These are phyloP conservation scores for Populus ilicifolia DNA, from an alignment of 345 rosid species.

Conservation along the genomic window DNA sequence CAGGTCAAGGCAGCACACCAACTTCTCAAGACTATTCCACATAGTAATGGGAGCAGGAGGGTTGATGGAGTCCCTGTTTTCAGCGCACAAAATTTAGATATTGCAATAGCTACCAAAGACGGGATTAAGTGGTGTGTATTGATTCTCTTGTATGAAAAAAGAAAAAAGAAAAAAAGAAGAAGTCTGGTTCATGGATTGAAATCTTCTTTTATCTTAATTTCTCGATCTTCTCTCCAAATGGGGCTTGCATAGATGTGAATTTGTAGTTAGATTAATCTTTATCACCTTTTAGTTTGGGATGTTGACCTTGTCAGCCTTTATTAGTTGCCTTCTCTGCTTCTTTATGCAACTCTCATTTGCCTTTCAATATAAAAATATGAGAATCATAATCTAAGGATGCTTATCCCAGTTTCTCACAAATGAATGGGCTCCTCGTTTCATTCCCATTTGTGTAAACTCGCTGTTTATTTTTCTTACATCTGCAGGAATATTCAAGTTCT, in stretches of 20 bases:
- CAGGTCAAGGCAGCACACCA: conserved; percentile 94
- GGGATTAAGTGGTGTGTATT: conserved; percentile 79
- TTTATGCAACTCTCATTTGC: background rate
- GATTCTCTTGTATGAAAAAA: background rate
- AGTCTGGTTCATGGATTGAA: background rate
- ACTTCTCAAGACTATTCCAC: conserved; percentile 63
- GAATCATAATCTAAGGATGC: background rate
- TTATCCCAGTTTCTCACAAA: background rate
- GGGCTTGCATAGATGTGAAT: background rate
- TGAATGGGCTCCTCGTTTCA: background rate
- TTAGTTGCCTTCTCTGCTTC: background rate
- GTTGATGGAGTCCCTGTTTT: conserved; percentile 93
- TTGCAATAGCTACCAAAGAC: conserved; percentile 86
- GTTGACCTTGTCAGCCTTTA: background rate
- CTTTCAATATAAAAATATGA: background rate
- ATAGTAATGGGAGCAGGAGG: conserved; percentile 46
- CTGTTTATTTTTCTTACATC: background rate
- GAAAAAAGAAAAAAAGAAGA: background rate
- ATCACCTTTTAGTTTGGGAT: background rate
- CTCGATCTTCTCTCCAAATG: background rate
- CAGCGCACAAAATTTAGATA: conserved; percentile 86
- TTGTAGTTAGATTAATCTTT: background rate
- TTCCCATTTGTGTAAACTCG: conserved; percentile 2
- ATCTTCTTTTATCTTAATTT: background rate
- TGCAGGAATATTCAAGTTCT: background rate